These are phyloP conservation scores for Daldinia concentrica DNA, from an alignment of 495 filamentous ascomycete species.

Conservation along the genomic window DNA sequence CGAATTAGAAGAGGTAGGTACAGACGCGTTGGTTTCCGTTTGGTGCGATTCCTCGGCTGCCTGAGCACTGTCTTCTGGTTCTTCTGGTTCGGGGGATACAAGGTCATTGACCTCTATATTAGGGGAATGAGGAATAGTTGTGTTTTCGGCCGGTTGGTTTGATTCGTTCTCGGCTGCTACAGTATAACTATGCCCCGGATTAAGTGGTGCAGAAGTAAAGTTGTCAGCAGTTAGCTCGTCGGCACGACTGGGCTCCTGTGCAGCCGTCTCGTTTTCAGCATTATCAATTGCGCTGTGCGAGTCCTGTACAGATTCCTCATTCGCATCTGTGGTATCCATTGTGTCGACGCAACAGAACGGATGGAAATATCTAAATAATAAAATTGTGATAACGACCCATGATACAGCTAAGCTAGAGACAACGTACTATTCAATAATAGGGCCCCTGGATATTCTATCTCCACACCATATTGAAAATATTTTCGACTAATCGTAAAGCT, in stretches of 20 bases:
- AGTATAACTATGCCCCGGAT: neutral
- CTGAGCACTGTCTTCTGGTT: neutral
- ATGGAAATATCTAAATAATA: constrained; percentile 1
- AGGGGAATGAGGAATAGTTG: neutral
- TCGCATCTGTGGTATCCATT: constrained; percentile 5
- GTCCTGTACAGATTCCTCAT: constrained; percentile 7
- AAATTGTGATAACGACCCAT: neutral
- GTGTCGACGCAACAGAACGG: neutral
- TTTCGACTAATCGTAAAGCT: neutral
- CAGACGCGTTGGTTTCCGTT: neutral
- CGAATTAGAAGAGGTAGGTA: neutral
- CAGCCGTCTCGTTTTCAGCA: neutral
- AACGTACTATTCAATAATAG: neutral
- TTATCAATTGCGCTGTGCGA: neutral
- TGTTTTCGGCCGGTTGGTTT: neutral
- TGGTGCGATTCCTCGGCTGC: neutral
- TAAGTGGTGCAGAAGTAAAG: neutral
- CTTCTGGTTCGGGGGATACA: neutral
- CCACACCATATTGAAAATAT: neutral
- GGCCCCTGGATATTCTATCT: neutral
- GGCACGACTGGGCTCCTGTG: neutral
- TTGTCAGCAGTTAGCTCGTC: neutral
- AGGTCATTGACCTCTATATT: neutral
- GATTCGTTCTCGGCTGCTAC: neutral
- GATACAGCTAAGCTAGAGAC: neutral